Base-by-base conservation (phyloP, 23 red algal genomes). In the Gracilaria gracilis region DNA sequence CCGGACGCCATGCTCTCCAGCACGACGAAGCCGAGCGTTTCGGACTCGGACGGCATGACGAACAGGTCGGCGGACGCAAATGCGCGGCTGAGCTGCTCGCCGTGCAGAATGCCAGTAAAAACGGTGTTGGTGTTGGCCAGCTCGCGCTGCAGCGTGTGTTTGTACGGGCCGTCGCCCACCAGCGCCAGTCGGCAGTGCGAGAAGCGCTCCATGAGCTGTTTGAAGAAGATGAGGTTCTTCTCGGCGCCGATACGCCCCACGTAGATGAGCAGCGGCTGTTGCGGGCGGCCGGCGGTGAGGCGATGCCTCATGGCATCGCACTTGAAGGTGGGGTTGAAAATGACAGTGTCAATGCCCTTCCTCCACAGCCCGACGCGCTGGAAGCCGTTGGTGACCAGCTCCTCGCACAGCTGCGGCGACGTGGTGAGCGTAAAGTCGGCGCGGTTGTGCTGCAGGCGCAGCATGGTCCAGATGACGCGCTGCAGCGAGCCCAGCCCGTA, bases 11-110 rank as follows among this genome's bases (percentile, higher is more conserved):
- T 95, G 33, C 83, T 77, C 49, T 98, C 96, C 84, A 98, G 57
- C 44, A 98, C 93, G 46, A 98, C 96, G 84, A 98, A 98, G 39
- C 96, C 96, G 29, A 98, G 86, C 57, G 96, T 98, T 71, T 98
- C 96, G 6, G 88, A 93, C 79, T 98, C 96, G 17, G 88, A 93
- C 39, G 96, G 96, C 96, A 98, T 98, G 69, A 98, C 83, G 88
- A 98, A 98, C 65, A 98, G 46, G 77, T 98, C 96, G 35, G 93
- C 96, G 36, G 83, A 90, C 37, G 96, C 96, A 74, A 96, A 98
- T 17, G 96, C 96, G n/a, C 50, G 49, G 27, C 93, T 95, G 37
- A 98, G 67, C 20, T 94, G 89, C 13, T 93, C 91, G 66, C 96
- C 96, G 58, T 82, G 85, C 37, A 98, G 79, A 23, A 93, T 93